Evolutionary conservation across 1,284 basidiomycete species (phyloP), one percentile per base, ranked within the genome.

Genomic region (Tremellales sp.): DNA sequence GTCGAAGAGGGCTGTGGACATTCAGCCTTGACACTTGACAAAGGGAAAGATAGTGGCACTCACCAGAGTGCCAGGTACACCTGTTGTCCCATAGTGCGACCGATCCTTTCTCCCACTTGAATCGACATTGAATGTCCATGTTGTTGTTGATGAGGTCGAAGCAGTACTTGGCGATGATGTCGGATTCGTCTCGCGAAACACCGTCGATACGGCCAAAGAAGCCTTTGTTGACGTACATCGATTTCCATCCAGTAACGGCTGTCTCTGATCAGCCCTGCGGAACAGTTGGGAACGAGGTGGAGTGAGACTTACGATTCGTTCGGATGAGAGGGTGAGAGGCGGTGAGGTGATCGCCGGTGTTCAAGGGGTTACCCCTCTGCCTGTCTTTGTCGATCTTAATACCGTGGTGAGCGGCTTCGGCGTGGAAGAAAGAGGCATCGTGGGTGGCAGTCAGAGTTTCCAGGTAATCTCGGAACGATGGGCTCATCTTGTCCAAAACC

Each of bases 171-270:
- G 64, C 46, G 21, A 68, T 43, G 45, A 60, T 45, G 40, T 81
- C 79, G 17, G 79, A 81, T 69, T 86, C 84, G 52, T 84, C 82
- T 7, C 72, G 73, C 8, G 76, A 74, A 22, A 86, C 75, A 56
- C 81, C 83, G 26, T 81, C 65, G 61, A 86, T 83, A 19, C 80
- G 78, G 44, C 74, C 77, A 2, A 81, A 84, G 71, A 85, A 86
- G 68, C 70, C 73, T 42, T 68, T 66, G 74, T 85, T 84, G 50
- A 85, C 81, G 57, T 81, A 85, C 24, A 86, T 67, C 1, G 76
- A 72, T 63, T 85, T 84, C 77, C 78, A 84, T 2, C 84, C 84
- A 0, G 84, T 86, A 3, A 85, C 80, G 4, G 49, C 33, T 19
- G n/a, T 43, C 25, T 15, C 8, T n/a, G n/a, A 22, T 49, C 22